Evolutionary conservation across 2,329 filamentous ascomycete genomes (phyloP), one percentile per base, ranked within the genome.

Genomic region (Alternaria burnsii): DNA sequence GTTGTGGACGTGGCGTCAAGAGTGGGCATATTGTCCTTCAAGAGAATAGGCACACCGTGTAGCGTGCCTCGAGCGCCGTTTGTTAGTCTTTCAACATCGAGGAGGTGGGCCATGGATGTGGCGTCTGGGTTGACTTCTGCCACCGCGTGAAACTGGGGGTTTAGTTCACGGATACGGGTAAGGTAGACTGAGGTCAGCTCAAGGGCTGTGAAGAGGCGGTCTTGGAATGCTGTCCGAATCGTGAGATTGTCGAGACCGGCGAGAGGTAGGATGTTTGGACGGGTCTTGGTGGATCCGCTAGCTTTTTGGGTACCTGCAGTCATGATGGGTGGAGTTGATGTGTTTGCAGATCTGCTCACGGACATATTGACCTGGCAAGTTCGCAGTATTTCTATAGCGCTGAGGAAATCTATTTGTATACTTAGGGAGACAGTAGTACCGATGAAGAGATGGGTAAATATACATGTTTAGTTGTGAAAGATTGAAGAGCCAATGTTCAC

Each of bases 1-100:
- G 61, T 63, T 24, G 62, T 71, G 14, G 58, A 54, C 44, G 53
- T 65, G 11, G 16, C 18, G 16, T 68, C 67, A 12, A 66, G 50
- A 1, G 87, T 89, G 53, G 82, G 82, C 70, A 87, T 82, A 71
- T 88, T 89, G 75, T 89, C 88, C 74, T 90, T 89, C 6, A 89
- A 75, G 5, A 90, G 70, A 9, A 88, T 74, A 1, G 87, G 87
- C 16, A 90, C 80, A 70, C 87, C 87, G 71, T 89, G 86, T 3
- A 90, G 77, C 0, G 79, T 66, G 2, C 81, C 82, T 0, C 80
- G 81, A 22, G 74, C 72, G 65, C 85, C 83, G 11, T 81, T 80
- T 3, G 76, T 64, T 2, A 78, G 72, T 9, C 85, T 70, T 22
- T 71, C 68, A 2, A 53, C 51, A 68, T 89, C 87, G 11, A 86